phyloP scores from a whole-genome alignment of 1,284 basidiomycete species.

The Pseudozyma sp. region DNA sequence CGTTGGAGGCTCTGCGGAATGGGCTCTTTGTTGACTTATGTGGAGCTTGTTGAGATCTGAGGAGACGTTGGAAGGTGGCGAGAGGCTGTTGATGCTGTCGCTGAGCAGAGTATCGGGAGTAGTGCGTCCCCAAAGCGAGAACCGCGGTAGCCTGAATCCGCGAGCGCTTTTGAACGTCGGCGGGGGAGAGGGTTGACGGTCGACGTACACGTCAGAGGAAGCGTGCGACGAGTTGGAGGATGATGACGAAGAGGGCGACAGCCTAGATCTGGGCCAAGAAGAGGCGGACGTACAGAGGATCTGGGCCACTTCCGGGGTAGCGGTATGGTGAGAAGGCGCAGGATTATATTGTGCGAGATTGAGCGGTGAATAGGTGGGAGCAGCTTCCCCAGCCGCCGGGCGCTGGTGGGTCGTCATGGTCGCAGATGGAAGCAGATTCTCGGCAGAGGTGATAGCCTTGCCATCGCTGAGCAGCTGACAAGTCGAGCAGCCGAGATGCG shows the following conservation, averaged over 20 bases:
- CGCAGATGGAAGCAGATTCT: neutral
- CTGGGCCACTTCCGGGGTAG: neutral
- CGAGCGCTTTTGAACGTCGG: neutral
- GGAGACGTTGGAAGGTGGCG: constrained; percentile 5
- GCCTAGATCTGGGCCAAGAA: constrained; percentile 2
- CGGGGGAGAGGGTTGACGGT: constrained; percentile 15
- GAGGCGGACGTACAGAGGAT: constrained; percentile 14
- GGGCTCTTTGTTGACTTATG: constrained; percentile 2
- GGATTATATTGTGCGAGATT: constrained; percentile 20
- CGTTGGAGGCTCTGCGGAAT: constrained; percentile 3
- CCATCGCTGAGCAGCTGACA: constrained; percentile 1
- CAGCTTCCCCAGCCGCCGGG: neutral
- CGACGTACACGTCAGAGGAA: constrained; percentile 3
- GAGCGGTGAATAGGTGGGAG: neutral
- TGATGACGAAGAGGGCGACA: constrained; percentile 25
- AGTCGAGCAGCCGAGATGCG: no score
- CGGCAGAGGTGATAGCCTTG: neutral
- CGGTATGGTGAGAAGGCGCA: neutral
- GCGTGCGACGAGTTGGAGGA: constrained; percentile 19
- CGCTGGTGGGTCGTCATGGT: constrained; percentile 11
- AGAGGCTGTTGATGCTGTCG: constrained; percentile 5
- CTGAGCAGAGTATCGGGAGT: constrained; percentile 17
- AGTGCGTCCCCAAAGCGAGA: constrained; percentile 31
- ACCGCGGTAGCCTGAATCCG: constrained; percentile 32
- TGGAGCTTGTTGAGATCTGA: constrained; percentile 15